Evolutionary conservation across 805 yeast species (phyloP).

Genomic region (Nakazawaea populi): DNA sequence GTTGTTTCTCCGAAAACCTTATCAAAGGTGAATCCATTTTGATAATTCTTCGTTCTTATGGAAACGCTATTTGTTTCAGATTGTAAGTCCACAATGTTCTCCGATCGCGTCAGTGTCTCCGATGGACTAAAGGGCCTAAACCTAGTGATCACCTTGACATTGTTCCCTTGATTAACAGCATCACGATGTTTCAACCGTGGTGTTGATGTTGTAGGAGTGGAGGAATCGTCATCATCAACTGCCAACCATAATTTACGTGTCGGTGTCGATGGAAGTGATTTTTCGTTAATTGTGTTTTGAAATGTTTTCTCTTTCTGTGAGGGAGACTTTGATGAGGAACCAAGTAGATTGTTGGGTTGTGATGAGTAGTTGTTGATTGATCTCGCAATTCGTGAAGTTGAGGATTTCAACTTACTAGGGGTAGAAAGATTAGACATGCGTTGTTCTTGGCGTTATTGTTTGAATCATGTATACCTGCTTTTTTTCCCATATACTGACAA

Average conservation of each 20-base stretch:
- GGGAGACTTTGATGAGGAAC: not conserved
- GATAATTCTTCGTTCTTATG: not conserved
- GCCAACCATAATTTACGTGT: not conserved
- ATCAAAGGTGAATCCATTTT: conserved; percentile 50
- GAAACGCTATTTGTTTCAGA: not conserved
- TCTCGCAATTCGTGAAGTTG: not conserved
- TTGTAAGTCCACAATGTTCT: not conserved
- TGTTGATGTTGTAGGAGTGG: too few relatives aligned
- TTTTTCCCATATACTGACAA: not conserved
- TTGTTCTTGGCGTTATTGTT: not conserved
- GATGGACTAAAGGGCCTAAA: conserved; percentile 51
- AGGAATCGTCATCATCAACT: not conserved
- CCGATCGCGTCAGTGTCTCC: conserved; percentile 21
- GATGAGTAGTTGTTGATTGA: not conserved
- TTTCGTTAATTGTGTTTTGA: not conserved
- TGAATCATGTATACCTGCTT: not conserved
- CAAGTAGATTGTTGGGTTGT: not conserved
- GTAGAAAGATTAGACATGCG: not conserved
- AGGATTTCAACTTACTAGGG: not conserved
- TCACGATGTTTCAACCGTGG: not conserved
- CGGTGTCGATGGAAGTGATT: not conserved
- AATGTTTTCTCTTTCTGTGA: not conserved
- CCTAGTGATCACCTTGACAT: conserved; percentile 61
- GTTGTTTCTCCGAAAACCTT: conserved; percentile 48
- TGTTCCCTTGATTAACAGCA: not conserved